Evolutionary conservation across 2,329 filamentous ascomycete genomes (phyloP), one percentile per base, ranked within the genome.

Genomic region (Aspergillus sp.): DNA sequence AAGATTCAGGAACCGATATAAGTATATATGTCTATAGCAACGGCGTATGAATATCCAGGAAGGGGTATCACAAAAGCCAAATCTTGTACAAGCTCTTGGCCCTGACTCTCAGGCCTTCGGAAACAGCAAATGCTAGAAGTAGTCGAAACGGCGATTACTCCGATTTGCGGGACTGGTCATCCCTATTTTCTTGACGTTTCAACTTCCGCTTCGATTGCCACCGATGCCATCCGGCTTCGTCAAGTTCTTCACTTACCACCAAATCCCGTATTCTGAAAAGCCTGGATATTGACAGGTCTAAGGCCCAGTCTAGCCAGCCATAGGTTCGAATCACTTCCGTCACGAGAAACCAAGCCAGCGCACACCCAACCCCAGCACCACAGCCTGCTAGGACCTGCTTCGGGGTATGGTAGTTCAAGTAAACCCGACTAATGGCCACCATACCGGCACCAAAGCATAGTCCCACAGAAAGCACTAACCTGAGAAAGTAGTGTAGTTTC

Each of bases 221-320:
- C 73, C 90, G 89, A 77, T 93, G 91, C 94, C 94, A 99, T 2
- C 95, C 95, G 47, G 92, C 89, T 78, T 96, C 92, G 36, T 89
- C 89, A 67, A 96, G 77, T 76, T 98, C 94, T 77, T 98, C 94
- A 73, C 90, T 89, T 6, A 96, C 82, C 12, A 96, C 87, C 63
- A 99, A 78, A 75, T 99, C 95, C 60, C 95, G 83, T 52, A 96
- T 80, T 60, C 94, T 84, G 52, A 95, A 78, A 64, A 87, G 82
- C 69, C 85, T 84, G 3, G 86, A 84, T 4, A 90, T 67, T 29
- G 85, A 83, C 39, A 85, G 81, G 26, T 91, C 87, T 56, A 97
- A 75, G 2, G 80, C 84, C 89, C 90, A 92, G 6, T 86, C 82
- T 59, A 97, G 73, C 81, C 88, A 84, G 0, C 92, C 93, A 5